Evolutionary conservation across 805 yeast genomes (phyloP).

Genomic region (Metschnikowia aberdeeniae): DNA sequence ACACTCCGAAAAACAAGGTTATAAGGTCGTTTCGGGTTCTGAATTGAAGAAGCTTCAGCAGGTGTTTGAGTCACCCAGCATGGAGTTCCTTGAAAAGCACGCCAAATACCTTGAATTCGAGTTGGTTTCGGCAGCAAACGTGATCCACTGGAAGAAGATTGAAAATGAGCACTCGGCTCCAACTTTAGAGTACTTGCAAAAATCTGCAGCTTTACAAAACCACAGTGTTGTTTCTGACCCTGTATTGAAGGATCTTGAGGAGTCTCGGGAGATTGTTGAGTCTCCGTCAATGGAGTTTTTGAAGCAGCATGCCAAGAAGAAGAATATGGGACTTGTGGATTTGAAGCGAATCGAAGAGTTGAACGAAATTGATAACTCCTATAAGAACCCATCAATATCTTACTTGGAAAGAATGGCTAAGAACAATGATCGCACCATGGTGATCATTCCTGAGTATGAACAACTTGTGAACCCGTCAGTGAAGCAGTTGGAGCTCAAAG

Average conservation of each 20-base stretch:
- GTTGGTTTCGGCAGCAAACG: background rate
- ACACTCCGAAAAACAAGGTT: constrained; percentile 5
- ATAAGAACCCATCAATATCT: constrained; percentile 20
- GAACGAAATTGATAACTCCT: constrained; percentile 1
- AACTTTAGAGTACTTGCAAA: constrained; percentile 7
- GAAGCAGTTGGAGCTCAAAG: constrained; percentile 5
- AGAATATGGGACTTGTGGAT: constrained; percentile 16
- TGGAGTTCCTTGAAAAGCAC: constrained; percentile 10
- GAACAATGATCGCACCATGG: background rate
- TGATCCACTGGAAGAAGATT: constrained; percentile 1
- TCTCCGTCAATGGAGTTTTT: constrained; percentile 13
- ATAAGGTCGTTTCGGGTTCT: constrained; percentile 2
- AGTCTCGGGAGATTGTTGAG: background rate
- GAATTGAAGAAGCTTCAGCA: constrained; percentile 4
- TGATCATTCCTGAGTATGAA: background rate
- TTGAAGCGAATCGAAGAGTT: constrained; percentile 8
- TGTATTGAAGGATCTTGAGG: constrained; percentile 7
- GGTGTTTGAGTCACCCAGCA: constrained; percentile 3
- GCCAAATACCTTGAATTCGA: constrained; percentile 3
- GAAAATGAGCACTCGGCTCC: constrained; percentile 2
- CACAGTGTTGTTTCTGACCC: constrained; percentile 1
- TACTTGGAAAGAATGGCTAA: constrained; percentile 5
- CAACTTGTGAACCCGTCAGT: constrained; percentile 1
- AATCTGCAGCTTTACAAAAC: constrained; percentile 1
- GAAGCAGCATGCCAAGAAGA: constrained; percentile 13